A percentile compares a stretch with the other conserved stretches of the same genome.
phyloP scores from a whole-genome alignment of 805 yeast genomes.

The Cephaloascus fragrans region DNA sequence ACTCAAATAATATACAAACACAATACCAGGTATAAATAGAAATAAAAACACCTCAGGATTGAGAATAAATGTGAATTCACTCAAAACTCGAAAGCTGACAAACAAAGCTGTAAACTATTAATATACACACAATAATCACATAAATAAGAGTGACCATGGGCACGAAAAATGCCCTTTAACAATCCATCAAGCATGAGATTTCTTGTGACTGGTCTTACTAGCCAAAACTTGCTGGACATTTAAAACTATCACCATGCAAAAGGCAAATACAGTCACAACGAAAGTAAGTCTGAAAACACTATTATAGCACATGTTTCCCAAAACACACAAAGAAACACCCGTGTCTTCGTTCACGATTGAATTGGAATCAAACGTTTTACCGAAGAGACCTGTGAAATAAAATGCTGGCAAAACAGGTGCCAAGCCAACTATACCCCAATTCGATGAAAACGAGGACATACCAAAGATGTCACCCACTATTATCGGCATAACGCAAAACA shows the following conservation, averaged over 20 bases:
- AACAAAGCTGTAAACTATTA: too few species aligned
- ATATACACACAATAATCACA: too few species aligned
- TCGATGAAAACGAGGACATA: slow-evolving; percentile 52
- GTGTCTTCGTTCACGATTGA: slow-evolving; percentile 6
- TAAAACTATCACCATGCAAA: slow-evolving; percentile 10
- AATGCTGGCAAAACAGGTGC: slow-evolving; percentile 59
- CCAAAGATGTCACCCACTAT: slow-evolving; percentile 70
- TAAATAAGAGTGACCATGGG: too few species aligned
- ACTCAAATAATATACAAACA: too few species aligned
- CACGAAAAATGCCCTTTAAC: too few species aligned
- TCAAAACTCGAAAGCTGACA: too few species aligned
- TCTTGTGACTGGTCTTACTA: neutral
- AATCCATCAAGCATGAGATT: neutral
- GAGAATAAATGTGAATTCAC: too few species aligned
- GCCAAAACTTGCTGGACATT: slow-evolving; percentile 5
- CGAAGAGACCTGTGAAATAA: slow-evolving; percentile 53
- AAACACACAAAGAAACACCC: slow-evolving; percentile 20
- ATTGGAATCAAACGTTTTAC: slow-evolving; percentile 49
- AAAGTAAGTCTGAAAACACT: slow-evolving; percentile 31
- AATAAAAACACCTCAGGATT: too few species aligned
- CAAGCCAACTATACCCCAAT: slow-evolving; percentile 64
- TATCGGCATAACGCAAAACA: slow-evolving; percentile 68
- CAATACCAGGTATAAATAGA: too few species aligned
- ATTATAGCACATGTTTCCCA: slow-evolving; percentile 39
- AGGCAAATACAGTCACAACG: slow-evolving; percentile 19